Percentiles rank a stretch among this genome's conserved stretches.
phyloP scores from a whole-genome alignment of 805 yeast genomes.

The Candida namnaoensis region DNA sequence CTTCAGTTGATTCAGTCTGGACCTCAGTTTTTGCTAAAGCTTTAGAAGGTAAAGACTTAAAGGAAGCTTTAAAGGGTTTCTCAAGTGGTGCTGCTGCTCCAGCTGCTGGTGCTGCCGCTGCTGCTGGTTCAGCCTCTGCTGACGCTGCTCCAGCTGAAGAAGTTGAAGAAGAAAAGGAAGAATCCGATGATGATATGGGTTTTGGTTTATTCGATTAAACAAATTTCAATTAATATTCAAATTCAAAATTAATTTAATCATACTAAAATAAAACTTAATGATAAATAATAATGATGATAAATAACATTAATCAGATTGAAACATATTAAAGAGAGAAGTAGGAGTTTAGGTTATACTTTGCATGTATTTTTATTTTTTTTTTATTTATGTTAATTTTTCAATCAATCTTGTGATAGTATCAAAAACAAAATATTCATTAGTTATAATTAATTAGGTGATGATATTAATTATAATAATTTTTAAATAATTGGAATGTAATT shows the following conservation, averaged over 20 bases:
- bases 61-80: conserved; percentile 56
- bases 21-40: conserved; percentile 79
- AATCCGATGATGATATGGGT: conserved; percentile 81
- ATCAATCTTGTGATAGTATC: too few species aligned
- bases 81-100: conserved; percentile 42
- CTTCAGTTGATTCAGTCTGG: conserved; percentile 70
- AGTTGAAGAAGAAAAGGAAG: conserved; percentile 53
- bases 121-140: conserved; percentile 36
- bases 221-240: background rate
- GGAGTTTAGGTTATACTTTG: too few species aligned
- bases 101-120: conserved; percentile 38
- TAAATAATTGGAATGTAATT: too few species aligned
- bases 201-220: conserved; percentile 84
- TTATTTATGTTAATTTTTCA: too few species aligned
- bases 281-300: too few species aligned
- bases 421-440: too few species aligned
- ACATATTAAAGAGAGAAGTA: too few species aligned
- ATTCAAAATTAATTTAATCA: conserved; percentile 1
- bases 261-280: too few species aligned
- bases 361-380: too few species aligned
- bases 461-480: too few species aligned
- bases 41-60: conserved; percentile 69
- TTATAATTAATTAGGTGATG: too few species aligned
- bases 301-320: too few species aligned
- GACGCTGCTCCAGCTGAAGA: conserved; percentile 52